A percentile compares a stretch with the other conserved stretches of the same genome.
Evolutionary conservation across 2,329 filamentous ascomycete species (phyloP).

Genomic region (Bimuria novae-zelandiae): DNA sequence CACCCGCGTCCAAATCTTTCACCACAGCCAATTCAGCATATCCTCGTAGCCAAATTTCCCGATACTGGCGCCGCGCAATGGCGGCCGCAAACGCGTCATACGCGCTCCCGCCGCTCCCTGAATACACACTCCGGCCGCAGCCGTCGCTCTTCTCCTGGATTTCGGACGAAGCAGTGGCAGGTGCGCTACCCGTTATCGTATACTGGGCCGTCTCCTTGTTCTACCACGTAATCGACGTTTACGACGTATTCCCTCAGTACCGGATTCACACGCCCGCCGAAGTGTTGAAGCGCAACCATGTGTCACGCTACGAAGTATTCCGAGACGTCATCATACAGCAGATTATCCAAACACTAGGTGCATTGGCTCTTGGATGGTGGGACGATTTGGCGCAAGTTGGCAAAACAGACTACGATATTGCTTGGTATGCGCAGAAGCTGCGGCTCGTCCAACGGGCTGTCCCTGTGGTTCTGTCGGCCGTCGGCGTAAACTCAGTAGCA

Average conservation of each 20-base stretch:
- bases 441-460: conserved; percentile 79
- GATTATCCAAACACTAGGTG: conserved; percentile 79
- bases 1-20: background rate
- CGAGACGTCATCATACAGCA: conserved; percentile 93
- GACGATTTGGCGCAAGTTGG: conserved; percentile 77
- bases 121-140: conserved; percentile 73
- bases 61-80: conserved; percentile 33
- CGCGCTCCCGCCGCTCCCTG: conserved; percentile 81
- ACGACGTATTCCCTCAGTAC: conserved; percentile 87
- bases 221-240: conserved; percentile 85
- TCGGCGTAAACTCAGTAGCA: conserved; percentile 76
- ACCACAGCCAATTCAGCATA: background rate
- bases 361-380: conserved; percentile 68
- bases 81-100: conserved; percentile 55
- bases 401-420: conserved; percentile 82
- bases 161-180: conserved; percentile 78
- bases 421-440: conserved; percentile 85
- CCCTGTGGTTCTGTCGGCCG: conserved; percentile 68
- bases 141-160: conserved; percentile 76
- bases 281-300: conserved; percentile 84
- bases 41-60: conserved; percentile 11
- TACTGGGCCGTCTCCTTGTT: conserved; percentile 88
- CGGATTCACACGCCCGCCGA: conserved; percentile 94
- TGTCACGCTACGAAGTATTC: conserved; percentile 80
- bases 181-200: conserved; percentile 75